phyloP scores from a whole-genome alignment of 2,329 filamentous ascomycete species.

The Exophiala oligosperma region DNA sequence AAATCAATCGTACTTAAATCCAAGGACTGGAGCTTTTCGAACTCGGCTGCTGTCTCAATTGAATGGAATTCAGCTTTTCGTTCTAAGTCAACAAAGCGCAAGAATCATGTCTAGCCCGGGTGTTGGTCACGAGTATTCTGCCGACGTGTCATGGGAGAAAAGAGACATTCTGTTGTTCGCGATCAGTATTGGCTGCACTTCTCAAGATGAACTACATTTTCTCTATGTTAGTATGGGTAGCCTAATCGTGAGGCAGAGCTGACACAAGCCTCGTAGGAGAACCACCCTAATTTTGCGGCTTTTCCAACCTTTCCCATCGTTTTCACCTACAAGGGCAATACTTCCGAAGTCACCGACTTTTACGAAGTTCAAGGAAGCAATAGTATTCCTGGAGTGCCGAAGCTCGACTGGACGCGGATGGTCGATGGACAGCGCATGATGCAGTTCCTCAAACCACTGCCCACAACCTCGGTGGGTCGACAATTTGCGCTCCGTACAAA shows the following conservation, averaged over 20 bases:
- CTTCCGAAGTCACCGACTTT: constrained; percentile 80
- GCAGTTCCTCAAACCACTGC: constrained; percentile 73
- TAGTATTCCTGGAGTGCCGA: constrained; percentile 73
- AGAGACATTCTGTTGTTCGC: constrained; percentile 88
- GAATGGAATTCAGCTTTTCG: too few species aligned
- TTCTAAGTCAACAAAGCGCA: too few species aligned
- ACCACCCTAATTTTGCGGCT: constrained; percentile 80
- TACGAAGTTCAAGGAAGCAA: constrained; percentile 67
- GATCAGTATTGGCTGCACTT: constrained; percentile 77
- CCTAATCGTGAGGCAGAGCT: neutral
- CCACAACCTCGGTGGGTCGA: constrained; percentile 67
- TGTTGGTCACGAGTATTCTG: constrained; percentile 73
- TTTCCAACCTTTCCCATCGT: constrained; percentile 89
- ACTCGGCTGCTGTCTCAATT: too few species aligned
- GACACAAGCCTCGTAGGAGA: constrained; percentile 55
- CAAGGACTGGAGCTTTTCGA: too few species aligned
- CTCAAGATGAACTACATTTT: constrained; percentile 80
- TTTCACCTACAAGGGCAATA: constrained; percentile 75
- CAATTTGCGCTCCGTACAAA: constrained; percentile 76
- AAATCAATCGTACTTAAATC: too few species aligned
- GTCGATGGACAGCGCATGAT: constrained; percentile 84
- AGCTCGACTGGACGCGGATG: constrained; percentile 70
- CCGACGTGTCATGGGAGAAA: constrained; percentile 81
- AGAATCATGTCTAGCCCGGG: constrained; percentile 51
- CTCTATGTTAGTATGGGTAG: constrained; percentile 66